Conservation (phyloP, 2,329 filamentous ascomycete species). For the Geosmithia flava region DNA sequence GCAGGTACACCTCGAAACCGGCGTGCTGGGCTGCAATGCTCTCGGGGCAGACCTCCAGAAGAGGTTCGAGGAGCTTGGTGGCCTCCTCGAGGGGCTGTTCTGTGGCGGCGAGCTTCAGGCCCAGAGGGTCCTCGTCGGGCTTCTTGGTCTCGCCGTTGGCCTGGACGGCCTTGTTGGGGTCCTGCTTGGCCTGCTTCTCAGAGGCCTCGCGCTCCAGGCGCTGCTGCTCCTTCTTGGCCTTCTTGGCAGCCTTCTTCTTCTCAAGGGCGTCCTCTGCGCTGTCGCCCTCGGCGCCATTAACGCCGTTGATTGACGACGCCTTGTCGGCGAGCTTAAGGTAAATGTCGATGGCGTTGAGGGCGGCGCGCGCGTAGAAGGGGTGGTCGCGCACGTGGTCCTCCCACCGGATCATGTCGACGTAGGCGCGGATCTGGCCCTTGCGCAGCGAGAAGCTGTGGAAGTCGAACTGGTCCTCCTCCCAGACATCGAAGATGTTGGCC, state of each 20-base stretch:
- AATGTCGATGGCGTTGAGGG: constrained; percentile 66
- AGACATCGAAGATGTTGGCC: constrained; percentile 87
- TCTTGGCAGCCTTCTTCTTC: constrained; percentile 79
- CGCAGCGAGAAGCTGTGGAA: constrained; percentile 97
- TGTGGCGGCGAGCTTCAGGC: constrained; percentile 68
- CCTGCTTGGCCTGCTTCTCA: constrained; percentile 66
- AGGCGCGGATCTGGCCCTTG: constrained; percentile 90
- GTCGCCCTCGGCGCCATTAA: constrained; percentile 41
- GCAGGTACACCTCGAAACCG: constrained; percentile 82
- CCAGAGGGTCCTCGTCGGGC: constrained; percentile 80
- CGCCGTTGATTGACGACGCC: constrained; percentile 51
- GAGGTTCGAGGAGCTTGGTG: constrained; percentile 70
- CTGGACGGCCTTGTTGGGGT: constrained; percentile 65
- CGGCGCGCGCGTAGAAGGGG: constrained; percentile 80
- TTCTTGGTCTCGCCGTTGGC: constrained; percentile 63
- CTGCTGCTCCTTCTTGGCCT: constrained; percentile 65
- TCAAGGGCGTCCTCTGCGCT: constrained; percentile 49
- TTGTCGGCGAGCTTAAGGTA: constrained; percentile 73
- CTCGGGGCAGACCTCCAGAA: constrained; percentile 73
- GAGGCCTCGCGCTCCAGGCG: constrained; percentile 62
- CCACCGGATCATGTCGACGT: constrained; percentile 94
- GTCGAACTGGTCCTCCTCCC: constrained; percentile 98
- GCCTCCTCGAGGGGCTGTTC: constrained; percentile 74
- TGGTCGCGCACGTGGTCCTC: constrained; percentile 85
- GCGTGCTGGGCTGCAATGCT: constrained; percentile 71